A percentile compares a stretch with the other conserved stretches of the same genome.
Evolutionary conservation across 805 yeast species (phyloP).

Genomic region (Myxozyma nipponensis): DNA sequence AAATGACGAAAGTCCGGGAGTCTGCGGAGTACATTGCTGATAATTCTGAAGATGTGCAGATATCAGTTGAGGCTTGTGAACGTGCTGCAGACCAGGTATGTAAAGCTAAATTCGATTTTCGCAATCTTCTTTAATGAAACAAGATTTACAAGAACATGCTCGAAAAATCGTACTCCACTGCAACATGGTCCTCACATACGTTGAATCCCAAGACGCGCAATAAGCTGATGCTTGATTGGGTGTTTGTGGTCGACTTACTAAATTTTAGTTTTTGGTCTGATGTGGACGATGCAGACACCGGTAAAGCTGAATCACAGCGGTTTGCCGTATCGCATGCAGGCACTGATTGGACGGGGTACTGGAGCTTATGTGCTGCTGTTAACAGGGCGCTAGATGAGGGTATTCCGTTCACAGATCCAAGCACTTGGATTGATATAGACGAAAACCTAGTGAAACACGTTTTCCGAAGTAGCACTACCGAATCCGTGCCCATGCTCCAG

Average conservation of each 20-base stretch:
- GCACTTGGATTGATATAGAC: slow-evolving; percentile 34
- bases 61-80: slow-evolving; percentile 32
- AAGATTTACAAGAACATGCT: slow-evolving; percentile 33
- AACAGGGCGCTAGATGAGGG: slow-evolving; percentile 42
- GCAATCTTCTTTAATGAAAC: not conserved
- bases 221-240: slow-evolving; percentile 37
- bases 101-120: not conserved
- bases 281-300: slow-evolving; percentile 34
- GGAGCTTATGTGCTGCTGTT: slow-evolving; percentile 45
- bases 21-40: slow-evolving; percentile 34
- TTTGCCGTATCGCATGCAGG: slow-evolving; percentile 39
- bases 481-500: slow-evolving; percentile 37
- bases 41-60: slow-evolving; percentile 34
- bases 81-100: slow-evolving; percentile 33
- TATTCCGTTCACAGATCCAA: slow-evolving; percentile 39
- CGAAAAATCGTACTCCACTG: slow-evolving; percentile 34
- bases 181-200: slow-evolving; percentile 39
- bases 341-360: slow-evolving; percentile 42
- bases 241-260: slow-evolving; percentile 42
- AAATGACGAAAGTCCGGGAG: slow-evolving; percentile 26
- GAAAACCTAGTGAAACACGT: slow-evolving; percentile 32
- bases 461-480: slow-evolving; percentile 37
- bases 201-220: slow-evolving; percentile 35
- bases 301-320: slow-evolving; percentile 33
- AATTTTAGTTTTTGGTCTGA: slow-evolving; percentile 47